Percentiles rank a stretch among this genome's conserved stretches.
These are phyloP conservation scores for Chalciporus sphaerocephalus DNA, from an alignment of 768 basidiomycete species.

Conservation along the genomic window DNA sequence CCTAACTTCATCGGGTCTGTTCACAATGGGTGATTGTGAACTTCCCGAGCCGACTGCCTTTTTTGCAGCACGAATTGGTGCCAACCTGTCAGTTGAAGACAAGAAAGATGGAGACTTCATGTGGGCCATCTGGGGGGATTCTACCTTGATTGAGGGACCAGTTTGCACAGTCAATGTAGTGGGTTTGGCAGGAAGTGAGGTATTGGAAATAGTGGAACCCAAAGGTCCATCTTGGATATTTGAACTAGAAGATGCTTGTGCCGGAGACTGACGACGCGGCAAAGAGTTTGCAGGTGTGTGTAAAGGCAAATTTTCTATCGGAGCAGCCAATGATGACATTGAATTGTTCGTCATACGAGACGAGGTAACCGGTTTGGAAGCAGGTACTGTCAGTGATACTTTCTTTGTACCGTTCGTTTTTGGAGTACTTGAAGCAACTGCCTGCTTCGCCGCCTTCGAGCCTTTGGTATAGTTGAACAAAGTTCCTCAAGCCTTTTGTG, in stretches of 20 bases:
- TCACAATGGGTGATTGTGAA: slow-evolving; percentile 11
- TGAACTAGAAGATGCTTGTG: background rate
- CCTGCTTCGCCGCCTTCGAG: slow-evolving; percentile 10
- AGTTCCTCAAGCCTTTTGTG: background rate
- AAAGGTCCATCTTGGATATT: background rate
- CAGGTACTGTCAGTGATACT: background rate
- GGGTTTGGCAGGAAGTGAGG: background rate
- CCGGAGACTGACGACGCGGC: background rate
- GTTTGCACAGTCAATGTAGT: slow-evolving; percentile 12
- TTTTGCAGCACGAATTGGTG: slow-evolving; percentile 33
- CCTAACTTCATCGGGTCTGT: background rate
- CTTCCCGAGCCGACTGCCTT: slow-evolving; percentile 18
- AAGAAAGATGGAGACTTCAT: slow-evolving; percentile 5
- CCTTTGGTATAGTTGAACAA: slow-evolving; percentile 11
- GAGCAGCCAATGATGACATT: slow-evolving; percentile 6
- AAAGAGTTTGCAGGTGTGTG: background rate
- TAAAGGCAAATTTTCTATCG: background rate
- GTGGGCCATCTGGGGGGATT: slow-evolving; percentile 13
- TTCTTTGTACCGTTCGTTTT: slow-evolving; percentile 10
- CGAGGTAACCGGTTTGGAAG: slow-evolving; percentile 1
- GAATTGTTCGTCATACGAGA: slow-evolving; percentile 21
- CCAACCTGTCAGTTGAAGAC: slow-evolving; percentile 24
- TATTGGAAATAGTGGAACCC: background rate
- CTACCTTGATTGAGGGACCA: slow-evolving; percentile 12
- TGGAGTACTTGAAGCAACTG: background rate